Base-by-base conservation (phyloP, 768 basidiomycete genomes). In the Lepiota venenata region DNA sequence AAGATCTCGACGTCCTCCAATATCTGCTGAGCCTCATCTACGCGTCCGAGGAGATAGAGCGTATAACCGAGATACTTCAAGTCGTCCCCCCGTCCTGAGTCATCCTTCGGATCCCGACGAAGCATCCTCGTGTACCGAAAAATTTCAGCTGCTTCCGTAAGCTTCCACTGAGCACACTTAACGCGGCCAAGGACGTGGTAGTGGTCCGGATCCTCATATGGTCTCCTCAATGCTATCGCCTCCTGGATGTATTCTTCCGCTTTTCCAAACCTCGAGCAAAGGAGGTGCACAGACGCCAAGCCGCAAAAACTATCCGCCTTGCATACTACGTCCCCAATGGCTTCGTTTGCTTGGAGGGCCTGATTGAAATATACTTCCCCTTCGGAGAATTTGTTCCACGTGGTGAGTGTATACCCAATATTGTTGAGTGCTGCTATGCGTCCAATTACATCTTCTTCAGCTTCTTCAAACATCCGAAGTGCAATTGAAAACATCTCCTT, bases 221-320 rank as follows among this genome's bases (percentile, higher is more conserved):
- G 64, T 10, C 60, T 36, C 7, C 63, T 57, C 16, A 67, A 43
- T 9, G 57, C 41, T 18, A 69, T 64, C 4, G 68, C 63, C 25
- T 60, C 59, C 35, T 60, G 54, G 22, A 67, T 62, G 15, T 38
- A 44, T 9, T 39, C 32, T 21, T 59, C 54, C 1, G 68, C 66
- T 20, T 65, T 60, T 18, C 25, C n/a, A 49, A 65, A 66, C 16
- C 55, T 50, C n/a, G 65, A 69, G 11, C 61, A 63, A 15, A 67
- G 60, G 4, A 69, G 57, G 22, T 58, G 52, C 14, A 61, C 58
- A 11, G 56, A 60, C 1, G 65, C 60, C 6, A 66, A 40, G 0
- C 64, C 62, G 1, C 64, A 63, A 10, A 65, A 22, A 50, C 55
- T 65, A 18, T 69, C 64, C 12, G 65, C 58, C 39, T 64, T 55